These are phyloP conservation scores for Esteya vermicola DNA, from an alignment of 2,329 filamentous ascomycete genomes.

Conservation along the genomic window DNA sequence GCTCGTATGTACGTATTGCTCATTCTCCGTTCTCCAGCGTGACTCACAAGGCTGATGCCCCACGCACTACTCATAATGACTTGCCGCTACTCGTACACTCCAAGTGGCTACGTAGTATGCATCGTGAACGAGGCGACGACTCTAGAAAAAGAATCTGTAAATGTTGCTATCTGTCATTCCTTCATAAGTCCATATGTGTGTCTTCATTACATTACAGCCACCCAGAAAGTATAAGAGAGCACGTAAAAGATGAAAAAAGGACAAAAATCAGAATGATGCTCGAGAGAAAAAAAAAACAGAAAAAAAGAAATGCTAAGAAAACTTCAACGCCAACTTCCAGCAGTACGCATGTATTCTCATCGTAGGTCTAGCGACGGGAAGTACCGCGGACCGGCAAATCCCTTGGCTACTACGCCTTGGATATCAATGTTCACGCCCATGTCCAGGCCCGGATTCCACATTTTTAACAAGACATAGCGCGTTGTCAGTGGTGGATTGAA, in stretches of 20 bases:
- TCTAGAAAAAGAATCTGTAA: too few species aligned
- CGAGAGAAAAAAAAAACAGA: background rate
- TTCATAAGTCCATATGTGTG: too few species aligned
- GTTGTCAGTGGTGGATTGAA: constrained; percentile 75
- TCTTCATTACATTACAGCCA: too few species aligned
- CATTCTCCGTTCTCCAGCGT: too few species aligned
- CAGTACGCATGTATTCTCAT: constrained; percentile 18
- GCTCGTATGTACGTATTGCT: too few species aligned
- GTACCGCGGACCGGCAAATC: constrained; percentile 74
- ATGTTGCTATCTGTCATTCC: too few species aligned
- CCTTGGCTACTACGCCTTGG: constrained; percentile 68
- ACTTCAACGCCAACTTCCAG: background rate
- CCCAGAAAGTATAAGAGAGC: too few species aligned
- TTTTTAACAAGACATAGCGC: constrained; percentile 73
- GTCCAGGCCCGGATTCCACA: constrained; percentile 67
- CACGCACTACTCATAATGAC: background rate
- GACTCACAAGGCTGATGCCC: background rate
- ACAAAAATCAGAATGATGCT: background rate
- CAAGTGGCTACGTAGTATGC: too few species aligned
- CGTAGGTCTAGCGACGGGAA: constrained; percentile 57
- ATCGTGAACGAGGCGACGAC: too few species aligned
- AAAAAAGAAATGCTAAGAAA: background rate
- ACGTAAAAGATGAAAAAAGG: background rate
- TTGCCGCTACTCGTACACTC: too few species aligned
- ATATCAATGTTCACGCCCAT: constrained; percentile 68